Base-by-base conservation (phyloP, 2,329 filamentous ascomycete species). In the Paramyrothecium roridum region DNA sequence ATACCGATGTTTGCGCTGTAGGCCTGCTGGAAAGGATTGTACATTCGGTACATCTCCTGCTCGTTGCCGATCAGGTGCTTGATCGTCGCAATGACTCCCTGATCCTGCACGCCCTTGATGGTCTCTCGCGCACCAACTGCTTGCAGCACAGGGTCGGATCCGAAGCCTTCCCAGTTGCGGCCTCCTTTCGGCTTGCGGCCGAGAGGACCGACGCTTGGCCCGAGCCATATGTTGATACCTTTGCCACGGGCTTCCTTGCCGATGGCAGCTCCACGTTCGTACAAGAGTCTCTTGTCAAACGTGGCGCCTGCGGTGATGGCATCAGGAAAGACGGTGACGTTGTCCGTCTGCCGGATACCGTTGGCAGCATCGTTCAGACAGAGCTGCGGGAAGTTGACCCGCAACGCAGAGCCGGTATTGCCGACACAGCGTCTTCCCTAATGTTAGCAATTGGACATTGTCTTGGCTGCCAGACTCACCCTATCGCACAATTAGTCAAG, bases 221-320 rank as follows among this genome's bases (percentile, higher is more conserved):
- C 89, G 8, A 93, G 77, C 62, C 84, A 85, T 54, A 91, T 78
- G 65, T 91, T 86, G 45, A 86, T 80, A 2, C 89, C 89, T 67
- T 92, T 92, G 2, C 86, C 87, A 19, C 85, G 82, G 54, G 87
- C 87, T 67, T 93, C 89, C 61, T 86, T 75, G 21, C 89, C 89
- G 7, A 92, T 73, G 2, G 85, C 88, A 16, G 84, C 81, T 2
- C 83, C 89, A 26, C 89, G 82, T 52, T 81, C 77, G 59, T 88
- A 86, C 71, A 91, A 87, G 51, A 91, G 74, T 17, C 81, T 76
- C 73, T 91, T 92, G 71, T 89, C 87, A 67, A 85, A 92, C 0
- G 89, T 91, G 2, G 88, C 88, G 19, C 87, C 89, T 1, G 82
- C 82, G 0, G 87, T 91, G 61, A 93, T 89, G n/a, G 89, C 90